A percentile compares a stretch with the other conserved stretches of the same genome.
These are phyloP conservation scores for Lablab purpureus DNA, from an alignment of 306 rosid genomes.

Conservation along the genomic window DNA sequence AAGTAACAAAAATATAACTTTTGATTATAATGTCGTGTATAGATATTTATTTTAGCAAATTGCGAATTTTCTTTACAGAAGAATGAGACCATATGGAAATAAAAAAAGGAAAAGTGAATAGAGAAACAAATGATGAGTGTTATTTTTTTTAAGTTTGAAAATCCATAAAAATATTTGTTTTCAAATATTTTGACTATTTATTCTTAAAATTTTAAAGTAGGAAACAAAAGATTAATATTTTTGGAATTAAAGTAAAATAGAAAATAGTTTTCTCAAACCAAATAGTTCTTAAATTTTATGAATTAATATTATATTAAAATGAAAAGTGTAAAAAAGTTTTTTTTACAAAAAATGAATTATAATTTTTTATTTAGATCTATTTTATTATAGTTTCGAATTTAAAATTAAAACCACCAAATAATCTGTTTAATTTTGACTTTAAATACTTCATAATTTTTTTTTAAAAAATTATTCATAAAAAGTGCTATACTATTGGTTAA, in stretches of 20 bases:
- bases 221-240: too few species aligned
- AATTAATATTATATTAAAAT: too few species aligned
- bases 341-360: not conserved
- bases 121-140: not conserved
- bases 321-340: not conserved
- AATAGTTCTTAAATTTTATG: too few species aligned
- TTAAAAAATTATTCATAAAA: too few species aligned
- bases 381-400: not conserved
- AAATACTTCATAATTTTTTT: too few species aligned
- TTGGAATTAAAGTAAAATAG: too few species aligned
- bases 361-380: not conserved
- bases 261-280: too few species aligned
- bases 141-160: too few species aligned
- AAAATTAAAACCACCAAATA: not conserved
- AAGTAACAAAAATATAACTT: not conserved
- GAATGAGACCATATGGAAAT: not conserved
- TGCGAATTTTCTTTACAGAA: not conserved
- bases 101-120: not conserved
- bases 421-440: not conserved
- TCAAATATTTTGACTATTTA: too few species aligned
- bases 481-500: not conserved
- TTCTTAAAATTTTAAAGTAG: too few species aligned
- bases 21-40: too few species aligned
- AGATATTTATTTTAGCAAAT: not conserved
- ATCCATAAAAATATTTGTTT: too few species aligned